Percentiles rank a stretch among this genome's conserved stretches.
These are phyloP conservation scores for Cytospora schulzeri DNA, from an alignment of 2,329 filamentous ascomycete genomes.

Conservation along the genomic window DNA sequence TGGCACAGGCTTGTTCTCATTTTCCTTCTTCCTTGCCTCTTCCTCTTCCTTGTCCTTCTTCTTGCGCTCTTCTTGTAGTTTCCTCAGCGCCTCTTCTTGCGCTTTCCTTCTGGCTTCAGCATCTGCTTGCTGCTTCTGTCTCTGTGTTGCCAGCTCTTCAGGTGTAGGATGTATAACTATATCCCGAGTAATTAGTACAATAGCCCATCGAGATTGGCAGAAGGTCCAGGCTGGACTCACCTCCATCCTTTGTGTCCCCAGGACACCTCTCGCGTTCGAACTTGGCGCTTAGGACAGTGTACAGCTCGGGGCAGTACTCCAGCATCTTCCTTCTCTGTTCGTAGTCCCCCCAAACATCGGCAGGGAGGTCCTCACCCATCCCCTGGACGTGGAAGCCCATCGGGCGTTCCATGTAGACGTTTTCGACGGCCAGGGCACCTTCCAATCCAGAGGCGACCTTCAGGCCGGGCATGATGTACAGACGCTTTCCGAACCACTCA, in stretches of 20 bases:
- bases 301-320: conserved; percentile 61
- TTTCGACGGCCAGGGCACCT: conserved; percentile 32
- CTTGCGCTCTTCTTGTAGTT: background rate
- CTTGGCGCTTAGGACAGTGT: conserved; percentile 55
- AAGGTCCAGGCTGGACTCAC: conserved; percentile 3
- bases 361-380: conserved; percentile 48
- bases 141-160: conserved; percentile 9
- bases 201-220: too few species aligned
- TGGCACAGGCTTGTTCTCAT: background rate
- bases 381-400: conserved; percentile 62
- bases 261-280: conserved; percentile 27
- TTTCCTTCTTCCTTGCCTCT: background rate
- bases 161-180: conserved; percentile 24
- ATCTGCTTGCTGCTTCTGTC: conserved; percentile 3
- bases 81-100: background rate
- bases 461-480: conserved; percentile 49
- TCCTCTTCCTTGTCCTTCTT: background rate
- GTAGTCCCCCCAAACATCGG: conserved; percentile 51
- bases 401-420: conserved; percentile 39
- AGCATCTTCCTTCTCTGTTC: conserved; percentile 53
- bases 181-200: background rate
- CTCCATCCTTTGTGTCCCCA: conserved; percentile 24
- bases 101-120: conserved; percentile 11
- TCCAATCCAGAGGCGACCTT: conserved; percentile 44
- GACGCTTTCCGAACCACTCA: conserved; percentile 55